Evolutionary conservation across 495 filamentous ascomycete species (phyloP).

Genomic region (Hyaloscypha variabilis): DNA sequence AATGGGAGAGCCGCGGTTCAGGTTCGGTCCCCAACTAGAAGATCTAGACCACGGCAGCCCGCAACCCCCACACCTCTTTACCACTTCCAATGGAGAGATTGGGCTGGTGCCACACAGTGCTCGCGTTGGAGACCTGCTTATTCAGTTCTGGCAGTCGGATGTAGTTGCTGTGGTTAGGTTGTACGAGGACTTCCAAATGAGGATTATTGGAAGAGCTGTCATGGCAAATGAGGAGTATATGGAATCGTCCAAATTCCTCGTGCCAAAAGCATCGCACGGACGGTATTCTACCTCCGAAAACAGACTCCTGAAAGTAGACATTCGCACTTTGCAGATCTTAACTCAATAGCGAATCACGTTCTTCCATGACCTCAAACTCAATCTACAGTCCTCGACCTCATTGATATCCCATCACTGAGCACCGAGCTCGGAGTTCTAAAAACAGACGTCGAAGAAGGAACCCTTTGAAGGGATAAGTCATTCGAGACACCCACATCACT

Average conservation of each 20-base stretch:
- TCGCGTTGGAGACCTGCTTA: conserved; percentile 12
- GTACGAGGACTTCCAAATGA: neutral
- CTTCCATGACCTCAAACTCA: neutral
- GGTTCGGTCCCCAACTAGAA: neutral
- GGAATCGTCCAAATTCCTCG: neutral
- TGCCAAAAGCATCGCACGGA: no score
- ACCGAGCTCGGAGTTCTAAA: conserved; percentile 51
- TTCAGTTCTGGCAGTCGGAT: conserved; percentile 19
- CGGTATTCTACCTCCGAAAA: no score
- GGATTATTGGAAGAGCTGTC: conserved; percentile 13
- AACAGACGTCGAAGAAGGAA: conserved; percentile 60
- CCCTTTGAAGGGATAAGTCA: conserved; percentile 44
- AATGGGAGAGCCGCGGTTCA: no score
- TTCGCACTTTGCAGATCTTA: neutral
- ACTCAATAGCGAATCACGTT: neutral
- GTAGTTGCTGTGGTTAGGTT: conserved; percentile 11
- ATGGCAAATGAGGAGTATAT: conserved; percentile 1
- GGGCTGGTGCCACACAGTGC: conserved; percentile 12
- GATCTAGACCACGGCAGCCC: neutral
- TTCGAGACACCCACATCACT: neutral
- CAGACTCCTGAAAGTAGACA: neutral
- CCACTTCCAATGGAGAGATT: neutral
- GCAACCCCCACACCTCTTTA: neutral
- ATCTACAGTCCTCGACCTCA: conserved; percentile 10
- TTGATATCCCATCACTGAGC: conserved; percentile 22